A percentile compares a stretch with the other conserved stretches of the same genome.
Evolutionary conservation across 2,329 filamentous ascomycete genomes (phyloP).

Genomic region (Aureobasidium sp.): DNA sequence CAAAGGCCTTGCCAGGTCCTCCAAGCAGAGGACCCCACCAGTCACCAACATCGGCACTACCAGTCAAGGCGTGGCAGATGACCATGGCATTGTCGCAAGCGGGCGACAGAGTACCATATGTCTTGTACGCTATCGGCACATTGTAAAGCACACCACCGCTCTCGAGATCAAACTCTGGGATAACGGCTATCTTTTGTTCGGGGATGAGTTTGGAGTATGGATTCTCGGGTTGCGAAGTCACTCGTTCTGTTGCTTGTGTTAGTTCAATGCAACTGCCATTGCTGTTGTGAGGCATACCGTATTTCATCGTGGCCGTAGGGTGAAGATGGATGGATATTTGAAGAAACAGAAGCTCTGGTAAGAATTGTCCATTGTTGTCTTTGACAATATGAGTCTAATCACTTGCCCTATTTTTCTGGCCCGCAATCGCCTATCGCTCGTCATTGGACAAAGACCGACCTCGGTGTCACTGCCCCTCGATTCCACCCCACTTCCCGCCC

Average conservation of each 20-base stretch:
- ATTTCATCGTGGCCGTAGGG: neutral
- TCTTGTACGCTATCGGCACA: conserved; percentile 58
- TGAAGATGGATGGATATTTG: neutral
- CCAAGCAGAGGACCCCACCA: conserved; percentile 84
- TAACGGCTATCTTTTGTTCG: conserved; percentile 76
- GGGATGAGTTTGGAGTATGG: conserved; percentile 80
- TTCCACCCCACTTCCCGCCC: neutral
- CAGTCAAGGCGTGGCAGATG: conserved; percentile 76
- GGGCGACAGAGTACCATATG: conserved; percentile 49
- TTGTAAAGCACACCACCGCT: conserved; percentile 79
- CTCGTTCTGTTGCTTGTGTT: conserved; percentile 22
- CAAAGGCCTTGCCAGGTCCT: conserved; percentile 69
- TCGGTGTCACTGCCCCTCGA: neutral
- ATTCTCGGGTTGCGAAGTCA: conserved; percentile 71
- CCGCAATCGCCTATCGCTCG: neutral
- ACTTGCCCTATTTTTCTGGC: neutral
- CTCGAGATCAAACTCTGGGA: conserved; percentile 87
- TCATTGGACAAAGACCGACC: conserved; percentile 3
- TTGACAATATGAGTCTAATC: neutral
- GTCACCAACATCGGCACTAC: conserved; percentile 74
- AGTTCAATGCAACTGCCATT: neutral
- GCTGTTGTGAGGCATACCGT: neutral
- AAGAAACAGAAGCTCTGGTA: neutral
- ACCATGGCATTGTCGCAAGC: conserved; percentile 54
- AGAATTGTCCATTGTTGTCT: conserved; percentile 1